A percentile compares a stretch with the other conserved stretches of the same genome.
Evolutionary conservation across 352 stramenopile genomes (phyloP).

Genomic region (Phytopythium kandeliae): DNA sequence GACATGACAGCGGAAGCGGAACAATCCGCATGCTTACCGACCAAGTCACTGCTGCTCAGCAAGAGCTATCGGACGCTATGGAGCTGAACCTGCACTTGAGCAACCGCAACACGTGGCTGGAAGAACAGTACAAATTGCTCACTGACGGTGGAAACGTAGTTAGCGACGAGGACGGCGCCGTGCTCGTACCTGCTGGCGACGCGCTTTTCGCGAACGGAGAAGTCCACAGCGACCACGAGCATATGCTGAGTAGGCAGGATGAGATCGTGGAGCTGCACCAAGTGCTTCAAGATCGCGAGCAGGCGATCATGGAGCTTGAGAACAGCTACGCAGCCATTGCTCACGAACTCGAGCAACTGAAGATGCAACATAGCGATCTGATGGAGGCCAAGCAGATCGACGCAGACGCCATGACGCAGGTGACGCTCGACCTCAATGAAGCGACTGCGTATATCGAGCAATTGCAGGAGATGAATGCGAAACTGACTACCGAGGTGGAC

Average conservation of each 20-base stretch:
- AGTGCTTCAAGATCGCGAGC: slow-evolving; percentile 21
- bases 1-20: slow-evolving; percentile 32
- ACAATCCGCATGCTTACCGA: slow-evolving; percentile 63
- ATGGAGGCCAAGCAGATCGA: slow-evolving; percentile 19
- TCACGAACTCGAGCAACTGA: slow-evolving; percentile 33
- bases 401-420: slow-evolving; percentile 14
- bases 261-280: slow-evolving; percentile 34
- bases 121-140: slow-evolving; percentile 61
- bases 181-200: slow-evolving; percentile 3
- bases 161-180: slow-evolving; percentile 25
- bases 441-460: slow-evolving; percentile 5
- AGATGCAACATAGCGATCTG: slow-evolving; percentile 19
- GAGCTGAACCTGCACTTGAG: slow-evolving; percentile 76
- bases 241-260: slow-evolving; percentile 24
- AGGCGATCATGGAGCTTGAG: slow-evolving; percentile 28
- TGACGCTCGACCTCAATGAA: slow-evolving; percentile 10
- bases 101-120: slow-evolving; percentile 72
- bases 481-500: slow-evolving; percentile 19
- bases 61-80: slow-evolving; percentile 78
- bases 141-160: slow-evolving; percentile 20
- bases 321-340: slow-evolving; percentile 35
- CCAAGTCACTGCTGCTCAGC: slow-evolving; percentile 62
- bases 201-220: slow-evolving; percentile 7
- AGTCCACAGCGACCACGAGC: slow-evolving; percentile 13
- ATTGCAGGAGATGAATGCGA: slow-evolving; percentile 11